phyloP scores from a whole-genome alignment of 2,329 filamentous ascomycete species.

The Daldinia eschscholtzii region DNA sequence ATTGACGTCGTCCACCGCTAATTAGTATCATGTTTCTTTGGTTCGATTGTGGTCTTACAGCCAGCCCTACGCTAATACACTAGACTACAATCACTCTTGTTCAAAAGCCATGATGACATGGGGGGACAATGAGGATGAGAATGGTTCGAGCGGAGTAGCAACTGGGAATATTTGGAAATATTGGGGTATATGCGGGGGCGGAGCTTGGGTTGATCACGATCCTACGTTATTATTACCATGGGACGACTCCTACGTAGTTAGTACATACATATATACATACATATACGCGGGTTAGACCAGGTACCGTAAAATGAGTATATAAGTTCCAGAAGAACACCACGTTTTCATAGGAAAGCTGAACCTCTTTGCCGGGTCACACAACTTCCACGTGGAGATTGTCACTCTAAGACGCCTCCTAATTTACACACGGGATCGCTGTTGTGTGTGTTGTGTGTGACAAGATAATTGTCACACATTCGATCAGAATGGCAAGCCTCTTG shows the following conservation, averaged over 20 bases:
- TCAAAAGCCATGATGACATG: not conserved
- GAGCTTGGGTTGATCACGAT: slow-evolving; percentile 19
- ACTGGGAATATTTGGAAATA: slow-evolving; percentile 13
- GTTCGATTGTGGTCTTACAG: slow-evolving; percentile 9
- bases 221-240: slow-evolving; percentile 17
- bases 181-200: slow-evolving; percentile 36
- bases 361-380: slow-evolving; percentile 26
- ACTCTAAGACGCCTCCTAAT: slow-evolving; percentile 10
- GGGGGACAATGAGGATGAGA: not conserved
- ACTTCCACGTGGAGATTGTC: slow-evolving; percentile 35
- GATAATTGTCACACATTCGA: slow-evolving; percentile 9
- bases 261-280: not conserved
- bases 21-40: not conserved
- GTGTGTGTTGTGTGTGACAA: slow-evolving; percentile 3
- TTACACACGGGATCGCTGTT: slow-evolving; percentile 7
- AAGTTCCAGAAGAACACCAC: slow-evolving; percentile 13
- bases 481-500: slow-evolving; percentile 47
- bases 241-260: not conserved
- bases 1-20: not conserved
- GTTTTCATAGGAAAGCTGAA: slow-evolving; percentile 2
- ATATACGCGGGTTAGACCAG: not conserved
- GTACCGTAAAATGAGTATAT: slow-evolving; percentile 19
- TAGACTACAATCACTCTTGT: not conserved
- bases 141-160: slow-evolving; percentile 26
- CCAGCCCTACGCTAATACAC: slow-evolving; percentile 1